phyloP scores from a whole-genome alignment of 1,139 yeast genomes.

The Saccharomyces hybrid region DNA sequence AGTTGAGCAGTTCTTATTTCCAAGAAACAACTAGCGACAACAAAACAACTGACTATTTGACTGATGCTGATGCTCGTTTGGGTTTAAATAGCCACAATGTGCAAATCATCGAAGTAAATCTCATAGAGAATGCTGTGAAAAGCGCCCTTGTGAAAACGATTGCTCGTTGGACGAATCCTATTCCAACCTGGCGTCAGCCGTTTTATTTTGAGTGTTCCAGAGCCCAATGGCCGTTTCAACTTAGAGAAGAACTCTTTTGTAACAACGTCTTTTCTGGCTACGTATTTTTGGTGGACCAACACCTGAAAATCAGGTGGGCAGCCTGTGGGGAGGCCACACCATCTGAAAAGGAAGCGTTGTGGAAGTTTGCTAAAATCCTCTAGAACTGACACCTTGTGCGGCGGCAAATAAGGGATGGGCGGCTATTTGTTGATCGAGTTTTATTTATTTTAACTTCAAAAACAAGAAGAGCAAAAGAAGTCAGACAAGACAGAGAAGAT shows the following conservation, averaged over 20 bases:
- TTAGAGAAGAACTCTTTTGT: conserved; percentile 55
- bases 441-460: not conserved
- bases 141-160: conserved; percentile 39
- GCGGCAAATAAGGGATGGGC: conserved; percentile 8
- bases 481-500: not conserved
- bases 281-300: conserved; percentile 64
- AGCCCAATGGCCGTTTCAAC: conserved; percentile 49
- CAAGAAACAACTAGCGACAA: conserved; percentile 31
- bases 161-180: not conserved
- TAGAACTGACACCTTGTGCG: not conserved
- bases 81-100: conserved; percentile 18
- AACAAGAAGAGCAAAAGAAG: not conserved
- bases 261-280: conserved; percentile 81
- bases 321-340: conserved; percentile 68
- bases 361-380: conserved; percentile 9
- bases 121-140: conserved; percentile 68
- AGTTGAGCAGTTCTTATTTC: conserved; percentile 57
- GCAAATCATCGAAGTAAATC: conserved; percentile 66
- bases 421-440: conserved; percentile 8
- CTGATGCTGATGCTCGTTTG: conserved; percentile 9
- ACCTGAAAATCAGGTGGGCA: conserved; percentile 82
- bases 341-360: conserved; percentile 11
- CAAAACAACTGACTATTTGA: conserved; percentile 15
- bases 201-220: conserved; percentile 59
- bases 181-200: conserved; percentile 32